Base-by-base conservation (phyloP, 768 basidiomycete species). In the Coprinopsis strossmayeri region DNA sequence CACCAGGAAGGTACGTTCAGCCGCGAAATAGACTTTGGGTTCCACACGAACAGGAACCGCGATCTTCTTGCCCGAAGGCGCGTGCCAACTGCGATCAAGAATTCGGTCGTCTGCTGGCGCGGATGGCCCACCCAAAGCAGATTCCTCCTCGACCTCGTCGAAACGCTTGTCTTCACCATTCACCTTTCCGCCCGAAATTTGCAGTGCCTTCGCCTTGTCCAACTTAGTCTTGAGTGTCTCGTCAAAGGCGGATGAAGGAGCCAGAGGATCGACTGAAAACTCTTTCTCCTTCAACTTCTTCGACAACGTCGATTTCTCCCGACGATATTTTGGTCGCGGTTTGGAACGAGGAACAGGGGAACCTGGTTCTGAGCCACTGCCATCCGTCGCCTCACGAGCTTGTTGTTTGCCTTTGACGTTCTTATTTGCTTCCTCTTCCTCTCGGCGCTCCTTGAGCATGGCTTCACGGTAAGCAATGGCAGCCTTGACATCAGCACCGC, bases 11-110 rank as follows among this genome's bases (percentile, higher is more conserved):
- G 94, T 98, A 52, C 95, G 76, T 66, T 97, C 94, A 30, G 86
- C 84, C 4, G 96, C 96, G 63, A 97, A 99, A 61, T 94, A 95
- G 2, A 96, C 93, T 69, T 99, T 99, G 24, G 96, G 96, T 64
- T 99, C 96, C 40, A 99, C 79, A 46, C 96, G 79, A n/a, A 99
- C 87, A 21, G 95, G 93, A 2, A 98, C 81, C 0, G 92, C 81
- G 49, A 99, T 94, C 55, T 78, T 76, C 72, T 97, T 97, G 10
- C 94, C 94, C 34, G 74, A 67, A 0, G 90, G 87, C 1, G 94
- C 95, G 21, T 63, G 70, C 83, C 85, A 90, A 50, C 79, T 77
- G 48, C 84, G 72, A 45, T 75, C 78, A 40, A 87, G 60, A 13
- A 84, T 62, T 52, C 81, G 74, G 53, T 84, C 81, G 18, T 78